phyloP scores from a whole-genome alignment of 352 stramenopile genomes.

The Phytophthora uliginosa region DNA sequence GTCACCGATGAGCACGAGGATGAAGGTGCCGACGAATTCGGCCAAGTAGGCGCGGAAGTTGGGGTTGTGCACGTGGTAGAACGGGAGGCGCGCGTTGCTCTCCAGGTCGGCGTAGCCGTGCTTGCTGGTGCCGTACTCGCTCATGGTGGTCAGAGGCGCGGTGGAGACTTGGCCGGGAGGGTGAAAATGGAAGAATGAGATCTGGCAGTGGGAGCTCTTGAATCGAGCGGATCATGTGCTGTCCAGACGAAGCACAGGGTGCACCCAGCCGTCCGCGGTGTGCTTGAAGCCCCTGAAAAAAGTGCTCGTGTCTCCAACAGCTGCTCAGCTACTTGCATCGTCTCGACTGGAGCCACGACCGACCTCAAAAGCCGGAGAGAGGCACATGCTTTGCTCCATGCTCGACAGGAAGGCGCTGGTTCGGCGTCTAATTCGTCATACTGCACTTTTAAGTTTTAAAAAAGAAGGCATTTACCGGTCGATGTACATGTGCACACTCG shows the following conservation, averaged over 20 bases:
- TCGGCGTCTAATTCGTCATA: conserved; percentile 21
- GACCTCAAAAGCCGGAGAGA: conserved; percentile 20
- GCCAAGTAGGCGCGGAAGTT: conserved; percentile 65
- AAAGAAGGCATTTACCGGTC: neutral
- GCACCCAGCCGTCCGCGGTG: conserved; percentile 16
- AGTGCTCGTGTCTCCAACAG: conserved; percentile 21
- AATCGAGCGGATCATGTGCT: conserved; percentile 1
- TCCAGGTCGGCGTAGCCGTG: conserved; percentile 44
- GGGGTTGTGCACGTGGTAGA: conserved; percentile 43
- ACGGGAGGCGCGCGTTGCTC: conserved; percentile 34
- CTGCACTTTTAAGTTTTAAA: no score
- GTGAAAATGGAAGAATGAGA: conserved; percentile 40
- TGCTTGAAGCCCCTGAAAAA: conserved; percentile 28
- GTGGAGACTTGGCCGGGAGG: conserved; percentile 13
- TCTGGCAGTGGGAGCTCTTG: neutral
- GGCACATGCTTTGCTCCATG: conserved; percentile 32
- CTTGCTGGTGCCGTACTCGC: conserved; percentile 47
- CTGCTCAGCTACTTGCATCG: conserved; percentile 23
- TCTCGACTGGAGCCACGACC: conserved; percentile 32
- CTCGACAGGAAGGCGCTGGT: conserved; percentile 1
- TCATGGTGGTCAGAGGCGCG: conserved; percentile 27
- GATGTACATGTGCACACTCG: neutral
- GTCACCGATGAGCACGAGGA: conserved; percentile 69
- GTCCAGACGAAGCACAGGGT: conserved; percentile 1
- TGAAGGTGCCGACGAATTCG: conserved; percentile 74